Evolutionary conservation across 2,329 filamentous ascomycete genomes (phyloP), one percentile per base, ranked within the genome.

Genomic region (Ophidiomyces ophidiicola): DNA sequence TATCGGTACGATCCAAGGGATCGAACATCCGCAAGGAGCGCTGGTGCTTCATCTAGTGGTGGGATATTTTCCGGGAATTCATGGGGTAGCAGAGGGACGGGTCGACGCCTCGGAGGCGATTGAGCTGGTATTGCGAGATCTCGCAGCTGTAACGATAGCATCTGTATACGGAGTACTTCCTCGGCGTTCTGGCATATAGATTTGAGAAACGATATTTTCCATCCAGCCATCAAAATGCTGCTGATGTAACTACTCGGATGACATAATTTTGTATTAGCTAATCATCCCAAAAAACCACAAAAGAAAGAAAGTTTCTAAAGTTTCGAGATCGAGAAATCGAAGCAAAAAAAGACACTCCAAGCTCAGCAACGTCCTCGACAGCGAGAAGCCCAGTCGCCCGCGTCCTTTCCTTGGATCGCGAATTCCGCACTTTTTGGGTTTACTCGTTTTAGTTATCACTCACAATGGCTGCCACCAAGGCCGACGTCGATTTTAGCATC

Each of bases 401-500:
- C 18, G 7, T 19, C 11, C 6, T 33, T 28, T 12, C 2, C 29
- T 23, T 19, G 29, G 29, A 33, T 39, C 30, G 21, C 29, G 11
- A 14, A 15, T 14, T 14, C 11, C 11, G 19, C 11, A 25, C 20
- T 29, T 39, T 5, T n/a, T 28, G 14, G 14, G 32, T 33, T 20
- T 3, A 15, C 28, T 24, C 11, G 17, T 28, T 32, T 18, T 31
- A 26, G 5, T 20, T 17, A 25, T 31, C 18, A 6, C 37, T 25
- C n/a, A 35, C 29, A 17, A 59, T 55, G 54, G 58, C 57, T 50
- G 54, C 53, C 49, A 56, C 66, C 53, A 66, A 67, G 53, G 66
- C 69, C 58, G 78, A 82, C 59, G 73, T 75, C 55, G 81, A 88
- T 56, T 84, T 83, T 62, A 73, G 74, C 62, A 94, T 98, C 70